Evolutionary conservation across 2,329 filamentous ascomycete genomes (phyloP).

Genomic region (Fusarium marasasianum): DNA sequence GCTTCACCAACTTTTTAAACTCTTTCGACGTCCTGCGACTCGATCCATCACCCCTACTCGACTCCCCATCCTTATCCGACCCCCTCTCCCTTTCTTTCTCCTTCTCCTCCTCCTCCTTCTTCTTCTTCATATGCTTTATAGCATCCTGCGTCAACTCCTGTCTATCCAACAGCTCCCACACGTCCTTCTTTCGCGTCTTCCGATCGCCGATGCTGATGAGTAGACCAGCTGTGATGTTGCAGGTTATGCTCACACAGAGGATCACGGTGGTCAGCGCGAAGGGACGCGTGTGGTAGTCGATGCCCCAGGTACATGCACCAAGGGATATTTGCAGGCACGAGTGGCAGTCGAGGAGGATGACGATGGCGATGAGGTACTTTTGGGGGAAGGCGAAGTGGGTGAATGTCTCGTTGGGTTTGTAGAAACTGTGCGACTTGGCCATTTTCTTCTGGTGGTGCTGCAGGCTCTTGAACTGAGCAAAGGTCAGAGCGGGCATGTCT

Average conservation of each 20-base stretch:
- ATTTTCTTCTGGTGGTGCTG: conserved; percentile 83
- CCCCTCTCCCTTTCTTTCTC: conserved; percentile 8
- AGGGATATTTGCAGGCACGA: conserved; percentile 83
- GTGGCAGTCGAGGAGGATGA: conserved; percentile 82
- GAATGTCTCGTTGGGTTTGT: conserved; percentile 86
- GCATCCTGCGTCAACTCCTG: conserved; percentile 76
- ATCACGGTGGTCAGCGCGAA: conserved; percentile 82
- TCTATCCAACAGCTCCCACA: conserved; percentile 78
- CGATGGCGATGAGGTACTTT: conserved; percentile 76
- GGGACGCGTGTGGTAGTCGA: conserved; percentile 74
- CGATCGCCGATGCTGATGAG: conserved; percentile 81
- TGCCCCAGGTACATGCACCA: conserved; percentile 81
- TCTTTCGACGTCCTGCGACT: conserved; percentile 19
- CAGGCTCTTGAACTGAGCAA: conserved; percentile 73
- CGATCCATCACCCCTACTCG: conserved; percentile 20
- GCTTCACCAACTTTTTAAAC: conserved; percentile 25
- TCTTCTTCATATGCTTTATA: conserved; percentile 60
- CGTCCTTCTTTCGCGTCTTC: conserved; percentile 84
- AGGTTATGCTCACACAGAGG: conserved; percentile 79
- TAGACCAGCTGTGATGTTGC: conserved; percentile 80
- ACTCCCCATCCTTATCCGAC: neutral
- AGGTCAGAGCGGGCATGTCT: conserved; percentile 70
- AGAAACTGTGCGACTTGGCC: conserved; percentile 85
- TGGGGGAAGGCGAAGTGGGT: conserved; percentile 85
- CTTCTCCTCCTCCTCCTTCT: conserved; percentile 45